Conservation (phyloP, 495 filamentous ascomycete species). For the Friedmanniomyces endolithicus region DNA sequence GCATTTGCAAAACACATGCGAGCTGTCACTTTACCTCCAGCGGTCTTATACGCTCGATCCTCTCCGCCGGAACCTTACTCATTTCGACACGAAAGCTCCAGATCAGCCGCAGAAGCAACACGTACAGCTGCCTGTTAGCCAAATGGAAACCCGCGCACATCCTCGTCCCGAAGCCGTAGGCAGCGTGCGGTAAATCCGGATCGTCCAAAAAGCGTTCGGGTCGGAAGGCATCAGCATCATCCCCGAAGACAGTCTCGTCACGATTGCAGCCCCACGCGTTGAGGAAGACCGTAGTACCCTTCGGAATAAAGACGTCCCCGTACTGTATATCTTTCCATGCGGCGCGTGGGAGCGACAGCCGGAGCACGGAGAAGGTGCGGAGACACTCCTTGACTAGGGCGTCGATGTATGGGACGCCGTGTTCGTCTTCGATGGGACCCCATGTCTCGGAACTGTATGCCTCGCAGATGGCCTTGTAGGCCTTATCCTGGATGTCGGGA, state of each 20-base stretch:
- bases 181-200: conserved; percentile 49
- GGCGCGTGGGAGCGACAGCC: conserved; percentile 47
- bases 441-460: conserved; percentile 36
- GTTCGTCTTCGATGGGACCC: conserved; percentile 8
- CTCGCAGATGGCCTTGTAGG: conserved; percentile 41
- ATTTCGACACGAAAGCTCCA: conserved; percentile 46
- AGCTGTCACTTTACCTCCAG: conserved; percentile 1
- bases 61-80: conserved; percentile 7
- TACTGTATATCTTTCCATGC: conserved; percentile 50
- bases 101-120: conserved; percentile 50
- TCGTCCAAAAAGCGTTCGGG: conserved; percentile 53
- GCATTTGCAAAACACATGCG: background rate
- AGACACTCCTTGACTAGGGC: conserved; percentile 49
- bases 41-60: background rate
- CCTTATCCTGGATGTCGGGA: conserved; percentile 48
- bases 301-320: conserved; percentile 42
- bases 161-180: conserved; percentile 50
- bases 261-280: conserved; percentile 57
- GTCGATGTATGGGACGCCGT: conserved; percentile 36
- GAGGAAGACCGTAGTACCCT: conserved; percentile 49
- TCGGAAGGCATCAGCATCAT: conserved; percentile 44
- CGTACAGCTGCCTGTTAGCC: conserved; percentile 53
- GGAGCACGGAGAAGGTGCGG: conserved; percentile 46
- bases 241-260: conserved; percentile 44
- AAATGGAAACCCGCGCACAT: conserved; percentile 55